Evolutionary conservation across 2,329 filamentous ascomycete species (phyloP), one percentile per base, ranked within the genome.

Genomic region (Davidsoniella eucalypti): DNA sequence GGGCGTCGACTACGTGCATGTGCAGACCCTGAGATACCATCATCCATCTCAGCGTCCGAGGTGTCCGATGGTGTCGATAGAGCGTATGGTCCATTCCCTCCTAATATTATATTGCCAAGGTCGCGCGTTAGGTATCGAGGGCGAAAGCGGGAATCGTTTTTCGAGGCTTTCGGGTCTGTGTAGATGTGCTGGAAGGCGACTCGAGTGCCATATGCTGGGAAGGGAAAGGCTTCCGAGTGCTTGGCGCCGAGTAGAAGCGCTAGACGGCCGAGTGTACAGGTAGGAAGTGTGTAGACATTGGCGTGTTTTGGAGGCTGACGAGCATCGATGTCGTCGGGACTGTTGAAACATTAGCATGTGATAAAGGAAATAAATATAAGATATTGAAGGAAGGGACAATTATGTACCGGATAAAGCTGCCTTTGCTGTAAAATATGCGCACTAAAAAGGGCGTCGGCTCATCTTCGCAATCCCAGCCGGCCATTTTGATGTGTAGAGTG

Each of bases 111-210:
- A 57, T 79, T 88, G 0, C 90, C 90, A 0, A 96, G 70, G 53
- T 94, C 86, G 58, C 86, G 87, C 18, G 78, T 78, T 14, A 82
- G 71, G 65, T 84, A 94, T 29, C 81, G 75, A 8, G 55, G 76
- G 9, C 43, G 43, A 9, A 18, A 39, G 40, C 44, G 55, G 54
- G 54, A 53, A 26, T 54, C 54, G 46, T 60, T 55, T 51, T 61
- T 60, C 1, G 18, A 61, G 23, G 50, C 49, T 14, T 64, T 66
- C 21, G 83, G 76, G 63, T 94, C 87, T 1, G 84, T 83, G 61
- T 84, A 94, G 49, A 95, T 78, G 16, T 94, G 75, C 44, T 88
- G 82, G 66, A 92, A 96, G 54, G 78, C 80, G n/a, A 95, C 72
- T 49, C 90, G 79, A 7, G 87, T 90, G 54, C 90, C 88, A 39